These are phyloP conservation scores for Trichoderma gamsii DNA, from an alignment of 495 filamentous ascomycete genomes.

Conservation along the genomic window DNA sequence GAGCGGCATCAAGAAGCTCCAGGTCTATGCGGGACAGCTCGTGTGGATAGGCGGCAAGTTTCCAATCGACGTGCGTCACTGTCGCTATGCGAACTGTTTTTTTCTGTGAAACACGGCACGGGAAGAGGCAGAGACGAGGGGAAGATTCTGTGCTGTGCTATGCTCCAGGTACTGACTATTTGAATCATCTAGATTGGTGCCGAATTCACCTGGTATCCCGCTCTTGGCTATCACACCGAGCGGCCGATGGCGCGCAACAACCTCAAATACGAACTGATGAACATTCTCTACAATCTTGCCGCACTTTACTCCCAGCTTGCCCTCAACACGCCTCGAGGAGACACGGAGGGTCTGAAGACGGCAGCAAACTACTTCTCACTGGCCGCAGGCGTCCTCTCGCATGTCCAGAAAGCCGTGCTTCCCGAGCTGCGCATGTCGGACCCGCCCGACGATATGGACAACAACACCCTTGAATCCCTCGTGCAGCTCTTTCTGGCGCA, in stretches of 20 bases:
- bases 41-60: constrained; percentile 95
- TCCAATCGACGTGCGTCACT: constrained; percentile 74
- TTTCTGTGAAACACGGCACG: not conserved
- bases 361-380: constrained; percentile 90
- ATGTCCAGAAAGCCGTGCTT: constrained; percentile 72
- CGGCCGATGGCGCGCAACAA: constrained; percentile 84
- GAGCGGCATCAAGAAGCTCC: constrained; percentile 82
- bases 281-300: constrained; percentile 87
- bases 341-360: constrained; percentile 78
- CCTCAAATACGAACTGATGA: constrained; percentile 89
- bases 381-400: constrained; percentile 73
- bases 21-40: constrained; percentile 84
- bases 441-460: constrained; percentile 95
- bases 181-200: constrained; percentile 65
- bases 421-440: constrained; percentile 73
- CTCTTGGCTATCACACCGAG: constrained; percentile 82
- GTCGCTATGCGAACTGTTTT: no score
- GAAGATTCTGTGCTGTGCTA: not conserved
- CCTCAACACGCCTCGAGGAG: constrained; percentile 65
- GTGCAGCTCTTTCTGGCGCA: constrained; percentile 82
- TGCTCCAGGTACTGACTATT: constrained; percentile 22
- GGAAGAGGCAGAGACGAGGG: not conserved
- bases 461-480: constrained; percentile 73
- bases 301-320: constrained; percentile 92
- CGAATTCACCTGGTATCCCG: constrained; percentile 92